Percentiles rank a stretch among this genome's conserved stretches.
phyloP scores from a whole-genome alignment of 179 eudicot genomes.

The Camellia oleifera region DNA sequence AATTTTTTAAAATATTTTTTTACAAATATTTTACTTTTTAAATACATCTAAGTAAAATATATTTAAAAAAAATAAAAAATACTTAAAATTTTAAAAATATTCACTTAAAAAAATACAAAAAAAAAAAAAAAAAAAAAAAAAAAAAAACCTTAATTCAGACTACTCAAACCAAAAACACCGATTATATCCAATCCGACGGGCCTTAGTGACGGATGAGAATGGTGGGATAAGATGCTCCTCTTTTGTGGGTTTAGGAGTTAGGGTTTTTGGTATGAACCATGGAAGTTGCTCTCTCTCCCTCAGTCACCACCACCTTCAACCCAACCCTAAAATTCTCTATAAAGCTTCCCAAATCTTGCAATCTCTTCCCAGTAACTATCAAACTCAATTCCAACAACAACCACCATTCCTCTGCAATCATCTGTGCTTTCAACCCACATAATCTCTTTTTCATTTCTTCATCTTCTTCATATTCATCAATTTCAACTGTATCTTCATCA shows the following conservation, averaged over 20 bases:
- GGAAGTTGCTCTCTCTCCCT: slow-evolving; percentile 16
- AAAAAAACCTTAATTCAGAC: neutral
- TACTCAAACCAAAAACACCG: too few species aligned
- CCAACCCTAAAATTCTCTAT: neutral
- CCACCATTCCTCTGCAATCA: neutral
- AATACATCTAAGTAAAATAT: too few species aligned
- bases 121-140: too few species aligned
- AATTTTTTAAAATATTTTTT: too few species aligned
- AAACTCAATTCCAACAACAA: slow-evolving; percentile 9
- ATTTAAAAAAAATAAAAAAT: too few species aligned
- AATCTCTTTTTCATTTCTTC: slow-evolving; percentile 9
- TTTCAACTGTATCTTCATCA: slow-evolving; percentile 11
- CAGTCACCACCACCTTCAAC: slow-evolving; percentile 3
- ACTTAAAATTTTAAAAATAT: too few species aligned
- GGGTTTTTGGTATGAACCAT: slow-evolving; percentile 10
- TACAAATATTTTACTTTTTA: too few species aligned
- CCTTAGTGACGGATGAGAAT: neutral
- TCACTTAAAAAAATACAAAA: too few species aligned
- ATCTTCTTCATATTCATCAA: slow-evolving; percentile 2
- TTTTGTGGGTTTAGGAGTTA: neutral
- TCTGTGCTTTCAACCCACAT: slow-evolving; percentile 4
- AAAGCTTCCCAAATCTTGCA: slow-evolving; percentile 13
- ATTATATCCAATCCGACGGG: too few species aligned
- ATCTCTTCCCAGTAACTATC: neutral
- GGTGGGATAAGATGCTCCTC: neutral